Conservation (phyloP, 1,284 basidiomycete genomes). For the Cryptococcus sp. region DNA sequence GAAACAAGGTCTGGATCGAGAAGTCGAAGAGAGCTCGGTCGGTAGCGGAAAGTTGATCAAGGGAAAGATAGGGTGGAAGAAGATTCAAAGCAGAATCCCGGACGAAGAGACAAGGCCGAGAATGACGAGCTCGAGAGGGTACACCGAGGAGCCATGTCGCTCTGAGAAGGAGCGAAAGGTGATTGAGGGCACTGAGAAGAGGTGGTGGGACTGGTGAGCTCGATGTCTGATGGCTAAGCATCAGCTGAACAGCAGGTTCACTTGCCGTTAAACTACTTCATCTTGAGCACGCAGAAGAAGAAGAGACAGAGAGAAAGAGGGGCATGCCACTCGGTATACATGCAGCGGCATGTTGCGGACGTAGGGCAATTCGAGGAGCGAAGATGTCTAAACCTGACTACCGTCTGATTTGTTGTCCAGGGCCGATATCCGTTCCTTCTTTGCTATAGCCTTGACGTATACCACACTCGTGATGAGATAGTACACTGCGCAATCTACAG, state of each 20-base stretch:
- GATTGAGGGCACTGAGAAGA: too few species aligned
- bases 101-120: slow-evolving; percentile 1
- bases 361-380: too few species aligned
- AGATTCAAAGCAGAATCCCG: slow-evolving; percentile 11
- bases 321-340: too few species aligned
- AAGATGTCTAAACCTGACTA: slow-evolving; percentile 4
- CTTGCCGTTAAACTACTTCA: too few species aligned
- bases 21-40: background rate
- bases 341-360: too few species aligned
- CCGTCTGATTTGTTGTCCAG: background rate
- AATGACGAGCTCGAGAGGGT: background rate
- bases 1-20: background rate
- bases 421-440: slow-evolving; percentile 13
- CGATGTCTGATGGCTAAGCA: too few species aligned
- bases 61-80: slow-evolving; percentile 8
- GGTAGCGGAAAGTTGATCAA: slow-evolving; percentile 6
- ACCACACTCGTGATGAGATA: slow-evolving; percentile 20
- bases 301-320: too few species aligned
- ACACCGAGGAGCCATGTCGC: background rate
- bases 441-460: slow-evolving; percentile 15
- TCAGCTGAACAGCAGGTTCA: too few species aligned
- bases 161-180: too few species aligned
- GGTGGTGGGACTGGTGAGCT: too few species aligned
- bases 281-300: too few species aligned
- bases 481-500: slow-evolving; percentile 26